Conservation (phyloP, 495 filamentous ascomycete species). For the Annulohypoxylon nitens region DNA sequence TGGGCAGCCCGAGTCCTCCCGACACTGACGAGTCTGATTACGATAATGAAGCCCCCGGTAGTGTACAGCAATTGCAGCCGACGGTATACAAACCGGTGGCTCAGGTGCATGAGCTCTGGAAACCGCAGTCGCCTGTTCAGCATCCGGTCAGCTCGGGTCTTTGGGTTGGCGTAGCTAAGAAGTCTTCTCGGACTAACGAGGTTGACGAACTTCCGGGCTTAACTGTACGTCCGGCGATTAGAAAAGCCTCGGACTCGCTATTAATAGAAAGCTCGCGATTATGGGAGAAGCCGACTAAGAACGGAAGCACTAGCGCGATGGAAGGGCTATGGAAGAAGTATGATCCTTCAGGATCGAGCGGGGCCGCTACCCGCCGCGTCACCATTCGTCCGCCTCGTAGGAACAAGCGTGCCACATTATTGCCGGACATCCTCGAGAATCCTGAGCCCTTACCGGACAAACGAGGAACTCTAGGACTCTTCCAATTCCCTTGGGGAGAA, state of each 20-base stretch:
- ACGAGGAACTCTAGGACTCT: constrained; percentile 66
- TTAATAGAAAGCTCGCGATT: constrained; percentile 55
- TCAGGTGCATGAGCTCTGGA: constrained; percentile 38
- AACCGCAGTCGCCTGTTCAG: constrained; percentile 26
- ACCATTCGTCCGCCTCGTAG: constrained; percentile 63
- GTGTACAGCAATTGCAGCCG: constrained; percentile 3
- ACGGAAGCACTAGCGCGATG: neutral
- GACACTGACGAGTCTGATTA: constrained; percentile 58
- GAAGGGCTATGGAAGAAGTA: constrained; percentile 45
- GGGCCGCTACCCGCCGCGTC: constrained; percentile 49
- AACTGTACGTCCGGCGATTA: constrained; percentile 50
- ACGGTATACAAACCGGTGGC: neutral
- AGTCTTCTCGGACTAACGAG: constrained; percentile 34
- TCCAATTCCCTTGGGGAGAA: constrained; percentile 70
- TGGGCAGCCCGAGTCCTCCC: constrained; percentile 66
- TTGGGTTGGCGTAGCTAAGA: constrained; percentile 25
- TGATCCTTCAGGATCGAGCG: constrained; percentile 7
- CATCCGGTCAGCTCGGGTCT: constrained; percentile 30
- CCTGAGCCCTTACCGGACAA: constrained; percentile 66
- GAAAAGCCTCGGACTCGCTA: constrained; percentile 52
- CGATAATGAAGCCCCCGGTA: constrained; percentile 29
- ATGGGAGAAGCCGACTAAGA: constrained; percentile 55
- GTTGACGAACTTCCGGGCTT: constrained; percentile 45
- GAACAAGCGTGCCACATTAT: constrained; percentile 63
- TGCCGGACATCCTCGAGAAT: constrained; percentile 69